These are phyloP conservation scores for Chlorella sp. DNA, from an alignment of 139 green algal species.

Conservation along the genomic window DNA sequence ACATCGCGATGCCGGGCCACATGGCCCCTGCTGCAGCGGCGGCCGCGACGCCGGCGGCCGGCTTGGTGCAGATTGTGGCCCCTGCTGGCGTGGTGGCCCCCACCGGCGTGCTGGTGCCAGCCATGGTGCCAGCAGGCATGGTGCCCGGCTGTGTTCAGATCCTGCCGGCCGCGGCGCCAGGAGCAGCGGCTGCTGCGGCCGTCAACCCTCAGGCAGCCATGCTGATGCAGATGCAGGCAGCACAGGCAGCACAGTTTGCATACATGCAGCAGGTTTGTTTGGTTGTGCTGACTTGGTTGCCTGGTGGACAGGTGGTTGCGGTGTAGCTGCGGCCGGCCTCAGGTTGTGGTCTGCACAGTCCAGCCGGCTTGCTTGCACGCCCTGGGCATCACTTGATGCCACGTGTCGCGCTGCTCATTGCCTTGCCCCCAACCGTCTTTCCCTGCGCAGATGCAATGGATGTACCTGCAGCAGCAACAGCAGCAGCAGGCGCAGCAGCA, in stretches of 20 bases:
- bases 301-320: too few relatives aligned
- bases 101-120: neutral
- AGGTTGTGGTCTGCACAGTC: too few relatives aligned
- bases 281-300: too few relatives aligned
- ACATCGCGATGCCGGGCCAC: neutral
- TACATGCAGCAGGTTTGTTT: neutral
- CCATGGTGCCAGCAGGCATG: constrained; percentile 1
- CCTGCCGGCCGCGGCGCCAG: neutral
- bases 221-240: constrained; percentile 12
- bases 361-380: too few relatives aligned
- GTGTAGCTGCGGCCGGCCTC: too few relatives aligned
- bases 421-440: too few relatives aligned
- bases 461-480: constrained; percentile 12
- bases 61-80: neutral
- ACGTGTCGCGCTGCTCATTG: too few relatives aligned
- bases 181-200: neutral
- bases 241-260: neutral
- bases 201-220: constrained; percentile 6
- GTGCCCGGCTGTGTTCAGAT: neutral
- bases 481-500: neutral
- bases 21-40: neutral
- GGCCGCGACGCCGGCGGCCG: neutral
- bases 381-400: too few relatives aligned
- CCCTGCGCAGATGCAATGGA: constrained; percentile 19
- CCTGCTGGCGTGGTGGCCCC: neutral